Evolutionary conservation across 345 rosid species (phyloP), one percentile per base, ranked within the genome.

Genomic region (Lagerstroemia speciosa): DNA sequence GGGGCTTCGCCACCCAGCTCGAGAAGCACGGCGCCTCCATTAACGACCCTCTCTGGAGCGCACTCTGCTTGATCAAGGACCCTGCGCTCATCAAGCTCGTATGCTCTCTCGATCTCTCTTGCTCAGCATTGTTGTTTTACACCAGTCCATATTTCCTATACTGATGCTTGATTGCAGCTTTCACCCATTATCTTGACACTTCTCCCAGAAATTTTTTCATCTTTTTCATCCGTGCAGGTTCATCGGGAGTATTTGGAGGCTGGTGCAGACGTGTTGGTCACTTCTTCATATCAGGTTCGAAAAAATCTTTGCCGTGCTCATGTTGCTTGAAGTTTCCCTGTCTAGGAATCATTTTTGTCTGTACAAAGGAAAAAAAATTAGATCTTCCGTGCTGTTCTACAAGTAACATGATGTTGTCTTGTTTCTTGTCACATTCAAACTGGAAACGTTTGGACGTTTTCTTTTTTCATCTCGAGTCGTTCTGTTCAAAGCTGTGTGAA

Each of bases 1-100:
- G 98, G 24, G 98, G 98, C 37, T 89, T 93, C 66, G 96, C 98
- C 11, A 90, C 97, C 14, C 98, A 90, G 86, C 92, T 93, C 5
- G 98, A 93, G 80, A 79, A 20, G 24, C 96, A 88, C 37, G 97
- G 98, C 30, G 96, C 96, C 55, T 73, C 83, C 74, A 90, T 93
- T 60, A 90, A 87, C 70, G 97, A 93, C 79, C 89, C 96, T 69
- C 81, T 93, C 43, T 93, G 98, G 97, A 90, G 98, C 77, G 96
- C 98, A 26, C 82, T 93, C 31, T 88, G 88, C 76, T 78, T 90
- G 76, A 88, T 93, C 81, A 86, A 78, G 70, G 83, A 87, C 62
- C 89, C 93, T 12, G 80, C 83, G 8, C 93, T 93, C 73, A 78
- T 93, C 75, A 83, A 86, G 65, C 76, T 73, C 83, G 98, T 92